Evolutionary conservation across 306 rosid species (phyloP).

Genomic region (Lathyrus tuberosus): DNA sequence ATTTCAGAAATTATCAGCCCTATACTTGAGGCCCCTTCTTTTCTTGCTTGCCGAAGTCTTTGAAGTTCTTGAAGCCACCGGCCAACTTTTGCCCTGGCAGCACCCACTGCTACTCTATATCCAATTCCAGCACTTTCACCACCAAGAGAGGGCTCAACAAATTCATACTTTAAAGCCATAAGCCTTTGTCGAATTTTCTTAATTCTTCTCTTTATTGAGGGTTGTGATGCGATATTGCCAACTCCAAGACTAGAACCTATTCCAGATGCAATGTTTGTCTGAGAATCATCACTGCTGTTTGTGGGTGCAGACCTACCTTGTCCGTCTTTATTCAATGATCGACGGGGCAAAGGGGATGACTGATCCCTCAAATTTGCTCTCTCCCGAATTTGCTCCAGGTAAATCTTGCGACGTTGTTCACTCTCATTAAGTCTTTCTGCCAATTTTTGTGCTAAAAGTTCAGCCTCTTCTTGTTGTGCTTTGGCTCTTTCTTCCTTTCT

Average conservation of each 20-base stretch:
- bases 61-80: conserved; percentile 99
- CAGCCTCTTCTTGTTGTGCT: conserved; percentile 99
- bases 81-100: conserved; percentile 91
- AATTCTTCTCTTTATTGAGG: conserved; percentile 84
- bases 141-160: conserved; percentile 73
- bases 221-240: conserved; percentile 66
- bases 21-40: conserved; percentile 96
- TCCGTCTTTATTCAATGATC: conserved; percentile 71
- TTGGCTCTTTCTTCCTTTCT: conserved; percentile 97
- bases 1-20: conserved; percentile 89
- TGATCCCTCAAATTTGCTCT: conserved; percentile 99
- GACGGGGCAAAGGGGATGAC: conserved; percentile 82
- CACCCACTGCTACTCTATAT: conserved; percentile 82
- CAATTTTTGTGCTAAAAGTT: conserved; percentile 94
- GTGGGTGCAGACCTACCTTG: conserved; percentile 67
- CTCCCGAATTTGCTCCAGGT: conserved; percentile 95
- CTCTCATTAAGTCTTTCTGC: conserved; percentile 98
- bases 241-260: conserved; percentile 60
- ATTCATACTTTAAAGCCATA: conserved; percentile 93
- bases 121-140: conserved; percentile 91
- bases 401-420: conserved; percentile 93
- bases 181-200: conserved; percentile 94
- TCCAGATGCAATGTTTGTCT: conserved; percentile 55
- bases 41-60: conserved; percentile 96
- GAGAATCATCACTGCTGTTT: conserved; percentile 69